Conservation (phyloP, 176 grass and related monocot genomes). For the Triticum monococcum region DNA sequence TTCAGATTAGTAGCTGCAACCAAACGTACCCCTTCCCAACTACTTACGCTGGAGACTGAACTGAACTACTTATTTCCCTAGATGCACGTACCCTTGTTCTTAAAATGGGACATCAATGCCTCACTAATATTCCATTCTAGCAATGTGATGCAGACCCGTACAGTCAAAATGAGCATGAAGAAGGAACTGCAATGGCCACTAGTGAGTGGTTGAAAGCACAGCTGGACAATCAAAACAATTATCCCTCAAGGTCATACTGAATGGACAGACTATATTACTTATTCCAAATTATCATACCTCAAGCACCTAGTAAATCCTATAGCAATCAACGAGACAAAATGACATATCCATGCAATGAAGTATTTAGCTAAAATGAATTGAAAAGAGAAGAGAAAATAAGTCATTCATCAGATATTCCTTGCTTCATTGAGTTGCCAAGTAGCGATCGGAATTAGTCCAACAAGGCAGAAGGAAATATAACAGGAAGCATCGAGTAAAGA, state of each 20-base stretch:
- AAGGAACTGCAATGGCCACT: not conserved
- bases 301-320: not conserved
- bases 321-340: not conserved
- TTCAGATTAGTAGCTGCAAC: constrained; percentile 2
- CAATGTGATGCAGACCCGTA: not conserved
- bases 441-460: not conserved
- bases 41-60: not conserved
- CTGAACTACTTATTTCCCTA: not conserved
- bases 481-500: not conserved
- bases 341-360: no score
- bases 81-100: not conserved
- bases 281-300: not conserved
- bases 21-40: not conserved
- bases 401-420: not conserved
- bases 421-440: not conserved
- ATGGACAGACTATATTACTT: not conserved
- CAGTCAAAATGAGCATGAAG: constrained; percentile 5
- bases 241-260: not conserved
- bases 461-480: not conserved
- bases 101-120: constrained; percentile 8
- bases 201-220: not conserved
- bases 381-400: not conserved
- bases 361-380: not conserved
- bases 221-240: constrained; percentile 4
- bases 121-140: constrained; percentile 17